Percentiles rank a stretch among this genome's conserved stretches.
These are phyloP conservation scores for Hanseniaspora valbyensis DNA, from an alignment of 805 yeast species.

Conservation along the genomic window DNA sequence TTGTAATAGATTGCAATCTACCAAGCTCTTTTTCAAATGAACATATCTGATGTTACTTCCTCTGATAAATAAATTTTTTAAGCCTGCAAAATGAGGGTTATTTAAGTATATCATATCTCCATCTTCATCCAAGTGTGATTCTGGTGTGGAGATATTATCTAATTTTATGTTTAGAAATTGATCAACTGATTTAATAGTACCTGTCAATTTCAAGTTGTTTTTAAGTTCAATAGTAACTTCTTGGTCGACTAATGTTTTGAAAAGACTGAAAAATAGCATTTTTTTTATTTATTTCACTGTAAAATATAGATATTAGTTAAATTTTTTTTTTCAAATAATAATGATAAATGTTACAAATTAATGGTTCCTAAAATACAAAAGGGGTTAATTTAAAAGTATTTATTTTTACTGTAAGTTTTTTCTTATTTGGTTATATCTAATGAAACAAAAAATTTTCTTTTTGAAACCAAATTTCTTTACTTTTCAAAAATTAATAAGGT, in stretches of 20 bases:
- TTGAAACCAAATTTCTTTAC: too few relatives aligned
- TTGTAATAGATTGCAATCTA: slow-evolving; percentile 85
- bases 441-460: too few relatives aligned
- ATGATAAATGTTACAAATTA: too few relatives aligned
- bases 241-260: slow-evolving; percentile 92
- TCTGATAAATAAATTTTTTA: slow-evolving; percentile 79
- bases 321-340: too few relatives aligned
- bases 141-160: slow-evolving; percentile 40
- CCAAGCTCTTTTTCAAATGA: slow-evolving; percentile 75
- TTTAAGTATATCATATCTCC: slow-evolving; percentile 26
- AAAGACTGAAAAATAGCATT: slow-evolving; percentile 91
- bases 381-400: too few relatives aligned
- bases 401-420: too few relatives aligned
- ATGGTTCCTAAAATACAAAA: too few relatives aligned
- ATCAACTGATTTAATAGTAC: slow-evolving; percentile 85
- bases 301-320: too few relatives aligned
- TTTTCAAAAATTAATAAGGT: too few relatives aligned
- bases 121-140: slow-evolving; percentile 37
- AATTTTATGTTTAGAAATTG: slow-evolving; percentile 85
- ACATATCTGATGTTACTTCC: slow-evolving; percentile 95
- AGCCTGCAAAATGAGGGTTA: slow-evolving; percentile 81
- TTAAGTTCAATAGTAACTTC: slow-evolving; percentile 69
- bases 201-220: slow-evolving; percentile 82
- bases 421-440: too few relatives aligned
- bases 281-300: too few relatives aligned